Evolutionary conservation across 148 eudicot genomes (phyloP), one percentile per base, ranked within the genome.

Genomic region (Beta vulgaris): DNA sequence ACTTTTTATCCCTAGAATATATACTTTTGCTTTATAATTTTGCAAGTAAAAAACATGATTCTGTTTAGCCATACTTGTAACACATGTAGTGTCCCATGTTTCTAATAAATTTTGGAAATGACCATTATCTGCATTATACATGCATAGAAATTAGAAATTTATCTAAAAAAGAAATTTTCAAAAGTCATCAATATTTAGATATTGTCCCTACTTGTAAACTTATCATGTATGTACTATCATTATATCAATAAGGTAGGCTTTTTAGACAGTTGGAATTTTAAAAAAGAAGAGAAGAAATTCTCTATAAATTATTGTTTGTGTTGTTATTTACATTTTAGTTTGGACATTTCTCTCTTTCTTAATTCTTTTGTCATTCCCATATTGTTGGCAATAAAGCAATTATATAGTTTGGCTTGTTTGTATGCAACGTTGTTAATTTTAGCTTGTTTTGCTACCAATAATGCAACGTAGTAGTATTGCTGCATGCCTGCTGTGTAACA

Each of bases 371-470:
- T 74, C 78, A 79, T 79, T 79, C 74, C 74, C 70, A 48, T 74
- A 79, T 74, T 74, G 69, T 74, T 74, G 82, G 70, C 82, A 74
- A 74, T 54, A n/a, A 78, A 40, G 68, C 68, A 59, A 72, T 73
- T 58, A 59, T 73, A 40, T 61, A 42, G 43, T 23, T 60, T 67
- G 19, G 49, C 34, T 61, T 43, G 55, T 44, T 31, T 44, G 51
- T 39, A 31, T 59, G 37, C 5, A 25, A 39, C n/a, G 8, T 21
- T 44, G 53, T 44, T 79, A 46, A 57, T 44, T 60, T 68, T 71
- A 28, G 37, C 55, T 65, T 19, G 53, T 53, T 71, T 62, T 77
- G 63, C n/a, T 60, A 77, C 23, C 57, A 59, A 73, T 59, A 59
- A 59, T 73, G 51, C 12, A 73, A 59, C 13, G 2, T 26, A 15